These are phyloP conservation scores for Glycyrrhiza uralensis DNA, from an alignment of 306 rosid genomes.

Conservation along the genomic window DNA sequence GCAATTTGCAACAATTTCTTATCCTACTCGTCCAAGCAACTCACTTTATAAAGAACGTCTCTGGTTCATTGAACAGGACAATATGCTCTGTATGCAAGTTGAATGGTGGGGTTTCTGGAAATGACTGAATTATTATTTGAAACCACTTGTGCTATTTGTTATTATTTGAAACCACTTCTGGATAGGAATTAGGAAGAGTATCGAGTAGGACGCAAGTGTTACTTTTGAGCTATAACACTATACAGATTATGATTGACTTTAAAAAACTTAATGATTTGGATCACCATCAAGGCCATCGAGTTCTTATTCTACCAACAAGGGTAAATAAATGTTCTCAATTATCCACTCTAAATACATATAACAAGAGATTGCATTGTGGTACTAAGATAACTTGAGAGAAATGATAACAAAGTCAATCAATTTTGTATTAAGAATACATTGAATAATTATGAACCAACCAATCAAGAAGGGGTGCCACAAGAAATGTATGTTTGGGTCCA, in stretches of 20 bases:
- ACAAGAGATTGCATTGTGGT: not conserved
- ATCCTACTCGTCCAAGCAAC: conserved; percentile 1
- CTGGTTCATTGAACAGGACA: not conserved
- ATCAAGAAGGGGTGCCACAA: not conserved
- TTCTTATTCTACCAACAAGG: not conserved
- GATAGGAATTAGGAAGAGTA: too few species aligned
- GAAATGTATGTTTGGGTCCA: too few species aligned
- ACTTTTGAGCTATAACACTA: not conserved
- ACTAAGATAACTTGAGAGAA: not conserved
- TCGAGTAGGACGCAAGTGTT: not conserved
- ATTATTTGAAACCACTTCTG: too few species aligned
- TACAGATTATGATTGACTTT: not conserved
- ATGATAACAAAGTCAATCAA: not conserved
- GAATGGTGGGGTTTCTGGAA: not conserved
- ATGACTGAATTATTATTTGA: not conserved
- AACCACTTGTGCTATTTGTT: conserved; percentile 1
- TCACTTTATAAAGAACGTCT: not conserved
- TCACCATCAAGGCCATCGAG: not conserved
- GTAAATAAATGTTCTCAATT: not conserved
- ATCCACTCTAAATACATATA: not conserved
- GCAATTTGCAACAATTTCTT: not conserved
- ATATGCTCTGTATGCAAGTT: conserved; percentile 1
- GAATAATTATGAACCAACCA: not conserved
- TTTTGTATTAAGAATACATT: not conserved
- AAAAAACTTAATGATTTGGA: not conserved